Percentiles rank a stretch among this genome's conserved stretches.
These are phyloP conservation scores for Tagetes erecta DNA, from an alignment of 129 eudicot genomes.

Conservation along the genomic window DNA sequence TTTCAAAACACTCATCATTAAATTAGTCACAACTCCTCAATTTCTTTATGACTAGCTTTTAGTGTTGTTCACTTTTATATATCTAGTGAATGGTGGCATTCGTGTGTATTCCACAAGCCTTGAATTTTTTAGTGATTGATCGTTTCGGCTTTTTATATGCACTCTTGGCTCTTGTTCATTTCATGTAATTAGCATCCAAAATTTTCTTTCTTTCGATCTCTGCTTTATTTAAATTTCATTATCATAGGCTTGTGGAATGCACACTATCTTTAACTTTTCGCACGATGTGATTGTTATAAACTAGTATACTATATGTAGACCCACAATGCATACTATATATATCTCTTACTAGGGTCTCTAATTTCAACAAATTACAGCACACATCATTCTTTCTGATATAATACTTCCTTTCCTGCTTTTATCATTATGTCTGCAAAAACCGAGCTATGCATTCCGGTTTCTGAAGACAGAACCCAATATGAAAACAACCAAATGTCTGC, in stretches of 20 bases:
- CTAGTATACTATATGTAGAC: slow-evolving; percentile 7
- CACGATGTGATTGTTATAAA: slow-evolving; percentile 27
- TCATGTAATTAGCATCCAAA: background rate
- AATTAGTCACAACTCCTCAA: background rate
- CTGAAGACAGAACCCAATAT: slow-evolving; percentile 9
- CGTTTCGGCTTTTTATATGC: background rate
- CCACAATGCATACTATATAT: slow-evolving; percentile 23
- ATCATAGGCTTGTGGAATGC: slow-evolving; percentile 34
- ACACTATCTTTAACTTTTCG: slow-evolving; percentile 38
- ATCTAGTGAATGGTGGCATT: background rate
- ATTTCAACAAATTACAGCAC: slow-evolving; percentile 26
- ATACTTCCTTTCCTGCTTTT: slow-evolving; percentile 10
- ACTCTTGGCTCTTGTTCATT: background rate
- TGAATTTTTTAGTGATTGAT: background rate
- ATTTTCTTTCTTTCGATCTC: slow-evolving; percentile 2
- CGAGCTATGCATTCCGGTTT: slow-evolving; percentile 21
- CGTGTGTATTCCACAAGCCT: slow-evolving; percentile 15
- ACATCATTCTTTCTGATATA: slow-evolving; percentile 11
- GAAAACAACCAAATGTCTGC: background rate
- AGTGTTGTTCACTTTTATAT: background rate
- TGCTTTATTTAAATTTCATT: slow-evolving; percentile 19
- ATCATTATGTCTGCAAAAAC: slow-evolving; percentile 34
- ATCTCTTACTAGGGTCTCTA: slow-evolving; percentile 14
- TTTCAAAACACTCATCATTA: no score
- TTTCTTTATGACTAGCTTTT: slow-evolving; percentile 10